These are phyloP conservation scores for Tolypocladium pustulatum DNA, from an alignment of 2,329 filamentous ascomycete species.

Conservation along the genomic window DNA sequence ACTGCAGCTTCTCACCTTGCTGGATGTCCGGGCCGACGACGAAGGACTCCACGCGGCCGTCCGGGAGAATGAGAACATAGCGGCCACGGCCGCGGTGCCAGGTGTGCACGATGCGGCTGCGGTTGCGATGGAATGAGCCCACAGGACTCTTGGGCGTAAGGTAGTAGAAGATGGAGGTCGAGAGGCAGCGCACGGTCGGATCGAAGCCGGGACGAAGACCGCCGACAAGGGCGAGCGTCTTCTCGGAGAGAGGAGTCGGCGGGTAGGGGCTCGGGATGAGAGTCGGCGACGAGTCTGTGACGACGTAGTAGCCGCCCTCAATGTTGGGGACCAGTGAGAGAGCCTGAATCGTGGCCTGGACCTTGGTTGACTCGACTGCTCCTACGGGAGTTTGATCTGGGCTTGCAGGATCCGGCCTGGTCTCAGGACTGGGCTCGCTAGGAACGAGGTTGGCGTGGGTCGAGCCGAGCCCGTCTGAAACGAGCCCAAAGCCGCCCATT, in stretches of 20 bases:
- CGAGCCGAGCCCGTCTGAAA: neutral
- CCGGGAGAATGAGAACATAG: slow-evolving; percentile 54
- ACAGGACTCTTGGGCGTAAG: slow-evolving; percentile 44
- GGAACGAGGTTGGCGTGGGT: neutral
- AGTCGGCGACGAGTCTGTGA: slow-evolving; percentile 45
- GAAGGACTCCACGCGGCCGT: slow-evolving; percentile 50
- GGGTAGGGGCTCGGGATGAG: slow-evolving; percentile 39
- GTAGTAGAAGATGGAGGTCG: slow-evolving; percentile 55
- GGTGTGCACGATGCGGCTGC: slow-evolving; percentile 52
- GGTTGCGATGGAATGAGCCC: slow-evolving; percentile 54
- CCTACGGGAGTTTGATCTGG: neutral
- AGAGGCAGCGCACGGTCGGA: slow-evolving; percentile 36
- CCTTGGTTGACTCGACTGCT: slow-evolving; percentile 3
- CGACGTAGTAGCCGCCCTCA: slow-evolving; percentile 54
- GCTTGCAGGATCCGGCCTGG: neutral
- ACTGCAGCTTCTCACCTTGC: slow-evolving; percentile 51
- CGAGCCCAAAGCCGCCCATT: neutral
- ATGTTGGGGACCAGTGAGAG: slow-evolving; percentile 36
- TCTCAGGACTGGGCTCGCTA: neutral
- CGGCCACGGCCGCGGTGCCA: slow-evolving; percentile 51
- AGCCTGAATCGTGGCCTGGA: slow-evolving; percentile 11
- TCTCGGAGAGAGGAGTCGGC: slow-evolving; percentile 21
- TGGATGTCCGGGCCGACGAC: slow-evolving; percentile 48
- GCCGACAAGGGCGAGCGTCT: slow-evolving; percentile 20
- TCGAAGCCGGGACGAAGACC: slow-evolving; percentile 23